Conservation (phyloP, 2,329 filamentous ascomycete species). For the Sclerotinia spermophila region DNA sequence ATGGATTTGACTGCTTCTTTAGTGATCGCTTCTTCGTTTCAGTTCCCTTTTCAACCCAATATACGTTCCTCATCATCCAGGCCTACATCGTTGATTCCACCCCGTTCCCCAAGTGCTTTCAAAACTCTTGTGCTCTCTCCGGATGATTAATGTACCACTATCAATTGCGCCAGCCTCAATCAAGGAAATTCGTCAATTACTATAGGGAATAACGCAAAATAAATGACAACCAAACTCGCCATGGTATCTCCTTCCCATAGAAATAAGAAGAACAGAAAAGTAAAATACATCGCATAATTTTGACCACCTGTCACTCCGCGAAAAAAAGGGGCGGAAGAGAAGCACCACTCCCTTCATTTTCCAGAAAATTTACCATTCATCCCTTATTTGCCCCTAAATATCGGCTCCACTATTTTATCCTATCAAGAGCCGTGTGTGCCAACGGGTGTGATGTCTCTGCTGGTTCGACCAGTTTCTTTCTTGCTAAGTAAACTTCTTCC, state of each 20-base stretch:
- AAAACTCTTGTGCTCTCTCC: not conserved
- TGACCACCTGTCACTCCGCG: not conserved
- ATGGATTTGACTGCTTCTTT: not conserved
- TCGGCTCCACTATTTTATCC: not conserved
- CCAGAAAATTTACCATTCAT: not conserved
- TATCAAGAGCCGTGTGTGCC: not conserved
- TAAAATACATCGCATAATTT: not conserved
- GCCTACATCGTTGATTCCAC: not conserved
- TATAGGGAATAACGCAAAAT: not conserved
- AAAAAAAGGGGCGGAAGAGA: not conserved
- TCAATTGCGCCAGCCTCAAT: not conserved
- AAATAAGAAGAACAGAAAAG: not conserved
- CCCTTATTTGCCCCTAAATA: not conserved
- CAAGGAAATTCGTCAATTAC: conserved; percentile 5
- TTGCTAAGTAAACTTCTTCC: conserved; percentile 56
- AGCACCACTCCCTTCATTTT: not conserved
- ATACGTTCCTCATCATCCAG: not conserved
- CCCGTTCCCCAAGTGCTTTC: not conserved
- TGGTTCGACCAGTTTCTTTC: conserved; percentile 36
- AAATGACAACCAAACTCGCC: not conserved
- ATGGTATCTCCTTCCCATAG: conserved; percentile 9
- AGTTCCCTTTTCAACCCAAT: not conserved
- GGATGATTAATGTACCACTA: conserved; percentile 1
- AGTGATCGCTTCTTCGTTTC: not conserved
- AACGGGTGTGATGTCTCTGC: conserved; percentile 44